A percentile compares a stretch with the other conserved stretches of the same genome.
Evolutionary conservation across 108 stramenopile genomes (phyloP).

Genomic region (Nannochloropsis gaditana): DNA sequence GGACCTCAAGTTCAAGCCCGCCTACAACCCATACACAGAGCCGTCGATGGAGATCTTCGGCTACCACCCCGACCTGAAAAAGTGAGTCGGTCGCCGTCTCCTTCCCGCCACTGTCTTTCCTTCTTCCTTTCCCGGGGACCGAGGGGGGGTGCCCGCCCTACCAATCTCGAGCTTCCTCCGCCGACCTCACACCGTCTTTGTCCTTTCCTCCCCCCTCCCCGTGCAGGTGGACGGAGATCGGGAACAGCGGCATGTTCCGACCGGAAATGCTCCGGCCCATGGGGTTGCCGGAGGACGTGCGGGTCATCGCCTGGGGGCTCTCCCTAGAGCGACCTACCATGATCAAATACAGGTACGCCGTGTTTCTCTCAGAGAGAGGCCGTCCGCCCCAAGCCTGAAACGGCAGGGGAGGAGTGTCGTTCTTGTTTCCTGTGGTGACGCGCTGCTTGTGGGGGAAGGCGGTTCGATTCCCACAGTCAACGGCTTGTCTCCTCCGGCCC

Average conservation of each 20-base stretch:
- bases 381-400: too few species aligned
- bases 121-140: background rate
- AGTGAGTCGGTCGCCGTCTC: conserved; percentile 98
- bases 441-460: background rate
- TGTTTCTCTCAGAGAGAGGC: background rate
- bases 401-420: too few species aligned
- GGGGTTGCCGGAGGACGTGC: conserved; percentile 98
- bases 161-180: background rate
- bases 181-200: background rate
- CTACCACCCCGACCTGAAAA: conserved; percentile 98
- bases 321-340: conserved; percentile 98
- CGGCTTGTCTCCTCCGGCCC: too few species aligned
- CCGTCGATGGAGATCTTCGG: conserved; percentile 99
- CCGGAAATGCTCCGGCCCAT: conserved; percentile 99
- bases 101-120: background rate
- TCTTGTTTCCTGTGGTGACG: too few species aligned
- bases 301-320: conserved; percentile 98
- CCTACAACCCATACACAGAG: conserved; percentile 99
- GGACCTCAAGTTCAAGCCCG: conserved; percentile 98
- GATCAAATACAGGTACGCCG: conserved; percentile 83
- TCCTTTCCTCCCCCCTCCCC: background rate
- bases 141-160: background rate
- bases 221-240: background rate
- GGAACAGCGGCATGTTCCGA: conserved; percentile 94
- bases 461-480: too few species aligned